Evolutionary conservation across 2,329 filamentous ascomycete species (phyloP).

Genomic region (Monilinia laxa): DNA sequence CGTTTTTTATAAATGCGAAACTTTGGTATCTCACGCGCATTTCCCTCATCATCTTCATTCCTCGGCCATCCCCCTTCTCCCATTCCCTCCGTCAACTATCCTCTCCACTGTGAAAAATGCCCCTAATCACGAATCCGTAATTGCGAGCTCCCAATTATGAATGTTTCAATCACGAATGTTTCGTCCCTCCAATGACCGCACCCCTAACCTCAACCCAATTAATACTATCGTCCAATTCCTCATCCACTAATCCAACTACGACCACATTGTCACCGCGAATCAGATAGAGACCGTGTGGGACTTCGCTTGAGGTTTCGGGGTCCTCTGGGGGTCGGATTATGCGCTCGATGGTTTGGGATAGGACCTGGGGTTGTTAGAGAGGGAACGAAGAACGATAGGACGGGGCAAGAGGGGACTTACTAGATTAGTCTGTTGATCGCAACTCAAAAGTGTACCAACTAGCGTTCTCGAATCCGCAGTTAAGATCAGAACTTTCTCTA

Average conservation of each 20-base stretch:
- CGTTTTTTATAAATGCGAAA: constrained; percentile 10
- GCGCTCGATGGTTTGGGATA: constrained; percentile 80
- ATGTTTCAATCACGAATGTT: constrained; percentile 55
- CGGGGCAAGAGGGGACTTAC: constrained; percentile 42
- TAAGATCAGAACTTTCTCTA: constrained; percentile 89
- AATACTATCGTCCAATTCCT: constrained; percentile 83
- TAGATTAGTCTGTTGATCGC: constrained; percentile 90
- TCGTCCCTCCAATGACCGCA: constrained; percentile 78
- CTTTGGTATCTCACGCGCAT: constrained; percentile 8
- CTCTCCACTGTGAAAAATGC: background rate
- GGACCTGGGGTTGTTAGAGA: constrained; percentile 54
- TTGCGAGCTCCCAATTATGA: background rate
- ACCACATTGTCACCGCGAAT: constrained; percentile 95
- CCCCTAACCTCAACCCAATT: constrained; percentile 91
- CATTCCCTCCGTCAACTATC: background rate
- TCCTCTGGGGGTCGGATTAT: constrained; percentile 87
- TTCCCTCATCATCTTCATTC: background rate
- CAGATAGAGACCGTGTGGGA: constrained; percentile 84
- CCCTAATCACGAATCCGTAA: background rate
- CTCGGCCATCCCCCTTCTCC: background rate
- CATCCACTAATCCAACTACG: constrained; percentile 84
- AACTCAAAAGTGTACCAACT: constrained; percentile 77
- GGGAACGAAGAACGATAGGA: background rate
- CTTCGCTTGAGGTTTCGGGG: constrained; percentile 73
- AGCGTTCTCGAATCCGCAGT: constrained; percentile 89